Conservation (phyloP, 31 red algal species). For the Endocladia muricata region DNA sequence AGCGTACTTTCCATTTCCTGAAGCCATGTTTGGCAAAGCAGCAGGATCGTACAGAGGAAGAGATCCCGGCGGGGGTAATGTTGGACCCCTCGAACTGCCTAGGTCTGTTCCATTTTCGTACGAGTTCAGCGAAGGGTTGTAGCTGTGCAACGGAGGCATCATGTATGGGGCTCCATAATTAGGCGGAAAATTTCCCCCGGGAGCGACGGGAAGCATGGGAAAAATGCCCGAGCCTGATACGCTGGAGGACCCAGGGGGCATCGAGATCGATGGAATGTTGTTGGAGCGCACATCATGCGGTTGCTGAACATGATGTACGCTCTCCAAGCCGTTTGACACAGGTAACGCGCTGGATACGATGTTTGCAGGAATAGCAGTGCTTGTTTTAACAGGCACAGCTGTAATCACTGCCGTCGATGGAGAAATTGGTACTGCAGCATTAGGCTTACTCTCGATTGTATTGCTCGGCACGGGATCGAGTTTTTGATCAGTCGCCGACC, state of each 20-base stretch:
- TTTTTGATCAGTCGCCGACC: slow-evolving; percentile 57
- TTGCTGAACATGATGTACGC: background rate
- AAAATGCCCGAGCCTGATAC: slow-evolving; percentile 54
- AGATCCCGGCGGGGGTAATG: slow-evolving; percentile 47
- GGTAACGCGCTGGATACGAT: no score
- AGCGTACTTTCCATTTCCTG: slow-evolving; percentile 54
- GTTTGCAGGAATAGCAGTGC: no score
- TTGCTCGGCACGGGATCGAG: slow-evolving; percentile 12
- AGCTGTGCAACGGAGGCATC: slow-evolving; percentile 50
- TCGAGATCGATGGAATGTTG: slow-evolving; percentile 8
- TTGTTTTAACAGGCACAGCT: background rate
- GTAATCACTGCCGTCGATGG: slow-evolving; percentile 19
- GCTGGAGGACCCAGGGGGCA: slow-evolving; percentile 9
- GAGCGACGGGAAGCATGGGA: slow-evolving; percentile 48
- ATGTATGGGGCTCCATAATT: slow-evolving; percentile 55
- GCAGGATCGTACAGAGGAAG: slow-evolving; percentile 53
- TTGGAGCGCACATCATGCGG: background rate
- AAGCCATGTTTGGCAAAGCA: slow-evolving; percentile 29
- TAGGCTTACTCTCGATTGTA: slow-evolving; percentile 9
- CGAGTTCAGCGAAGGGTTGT: slow-evolving; percentile 37
- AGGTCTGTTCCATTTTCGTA: slow-evolving; percentile 53
- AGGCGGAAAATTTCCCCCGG: slow-evolving; percentile 46
- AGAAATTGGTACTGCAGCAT: background rate
- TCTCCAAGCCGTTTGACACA: background rate
- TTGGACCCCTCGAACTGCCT: slow-evolving; percentile 54